These are phyloP conservation scores for Saccharomycopsis javanensis DNA, from an alignment of 805 yeast genomes.

Conservation along the genomic window DNA sequence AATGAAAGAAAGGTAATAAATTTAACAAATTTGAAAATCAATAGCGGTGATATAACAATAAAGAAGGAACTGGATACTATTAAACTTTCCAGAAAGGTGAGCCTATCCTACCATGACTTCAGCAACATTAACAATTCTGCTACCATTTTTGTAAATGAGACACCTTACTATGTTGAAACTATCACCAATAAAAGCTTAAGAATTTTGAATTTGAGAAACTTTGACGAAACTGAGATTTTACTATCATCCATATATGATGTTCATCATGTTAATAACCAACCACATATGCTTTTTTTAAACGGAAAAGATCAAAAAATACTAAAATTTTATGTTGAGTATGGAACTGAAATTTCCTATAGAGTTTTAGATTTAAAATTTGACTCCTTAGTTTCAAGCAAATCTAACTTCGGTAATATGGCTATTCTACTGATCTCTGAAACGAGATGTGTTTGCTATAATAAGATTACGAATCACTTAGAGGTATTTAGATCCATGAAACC, in stretches of 20 bases:
- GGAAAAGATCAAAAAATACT: not conserved
- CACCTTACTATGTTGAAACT: not conserved
- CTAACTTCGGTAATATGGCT: not conserved
- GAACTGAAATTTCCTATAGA: not conserved
- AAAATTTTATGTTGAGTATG: not conserved
- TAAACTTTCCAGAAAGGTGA: not conserved
- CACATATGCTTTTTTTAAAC: not conserved
- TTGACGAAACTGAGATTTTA: not conserved
- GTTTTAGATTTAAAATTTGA: not conserved
- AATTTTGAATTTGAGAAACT: not conserved
- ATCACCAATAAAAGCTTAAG: not conserved
- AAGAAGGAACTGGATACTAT: not conserved
- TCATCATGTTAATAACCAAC: not conserved
- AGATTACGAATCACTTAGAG: not conserved
- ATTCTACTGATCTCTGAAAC: not conserved
- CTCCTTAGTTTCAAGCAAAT: not conserved
- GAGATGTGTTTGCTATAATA: not conserved
- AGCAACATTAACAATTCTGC: not conserved
- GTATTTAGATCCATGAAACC: not conserved
- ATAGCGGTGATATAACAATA: not conserved
- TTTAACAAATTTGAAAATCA: not conserved
- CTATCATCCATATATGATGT: not conserved
- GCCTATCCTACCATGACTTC: not conserved
- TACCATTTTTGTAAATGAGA: not conserved
- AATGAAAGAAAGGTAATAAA: not conserved